Evolutionary conservation across 1,284 basidiomycete genomes (phyloP).

Genomic region (Tilletia horrida): DNA sequence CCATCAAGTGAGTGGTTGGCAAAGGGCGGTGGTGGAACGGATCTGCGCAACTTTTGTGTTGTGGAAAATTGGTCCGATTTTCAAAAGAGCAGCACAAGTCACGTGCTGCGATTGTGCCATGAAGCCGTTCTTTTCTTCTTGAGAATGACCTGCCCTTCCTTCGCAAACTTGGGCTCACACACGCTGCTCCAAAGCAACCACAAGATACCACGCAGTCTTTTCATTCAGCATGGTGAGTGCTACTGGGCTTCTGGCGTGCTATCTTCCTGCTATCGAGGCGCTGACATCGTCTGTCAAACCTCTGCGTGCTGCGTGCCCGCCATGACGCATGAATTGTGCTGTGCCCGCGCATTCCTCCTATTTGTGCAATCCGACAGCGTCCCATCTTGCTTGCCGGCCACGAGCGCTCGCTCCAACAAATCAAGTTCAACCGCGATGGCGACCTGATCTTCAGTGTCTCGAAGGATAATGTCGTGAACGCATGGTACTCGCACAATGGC

Average conservation of each 20-base stretch:
- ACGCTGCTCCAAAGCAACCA: neutral
- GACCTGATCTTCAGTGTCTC: conserved; percentile 93
- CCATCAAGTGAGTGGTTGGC: no score
- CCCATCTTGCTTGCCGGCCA: conserved; percentile 67
- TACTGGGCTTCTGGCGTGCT: neutral
- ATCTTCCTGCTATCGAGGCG: neutral
- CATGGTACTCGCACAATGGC: conserved; percentile 98
- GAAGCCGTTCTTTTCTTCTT: conserved; percentile 5
- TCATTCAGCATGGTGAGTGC: neutral
- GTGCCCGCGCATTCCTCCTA: no score
- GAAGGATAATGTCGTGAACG: conserved; percentile 92
- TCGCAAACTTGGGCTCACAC: neutral
- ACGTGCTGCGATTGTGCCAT: neutral
- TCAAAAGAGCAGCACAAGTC: no score
- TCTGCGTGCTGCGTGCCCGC: no score
- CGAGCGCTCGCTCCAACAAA: conserved; percentile 86
- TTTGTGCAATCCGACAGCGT: conserved; percentile 27
- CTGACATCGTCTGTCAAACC: no score
- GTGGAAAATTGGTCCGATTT: no score
- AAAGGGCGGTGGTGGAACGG: no score
- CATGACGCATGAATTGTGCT: no score
- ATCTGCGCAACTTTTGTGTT: no score
- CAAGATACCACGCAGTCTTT: neutral
- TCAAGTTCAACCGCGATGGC: conserved; percentile 80
- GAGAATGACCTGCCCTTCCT: neutral